Conservation (phyloP, 108 stramenopile species). For the Discostella stelligeroides region DNA sequence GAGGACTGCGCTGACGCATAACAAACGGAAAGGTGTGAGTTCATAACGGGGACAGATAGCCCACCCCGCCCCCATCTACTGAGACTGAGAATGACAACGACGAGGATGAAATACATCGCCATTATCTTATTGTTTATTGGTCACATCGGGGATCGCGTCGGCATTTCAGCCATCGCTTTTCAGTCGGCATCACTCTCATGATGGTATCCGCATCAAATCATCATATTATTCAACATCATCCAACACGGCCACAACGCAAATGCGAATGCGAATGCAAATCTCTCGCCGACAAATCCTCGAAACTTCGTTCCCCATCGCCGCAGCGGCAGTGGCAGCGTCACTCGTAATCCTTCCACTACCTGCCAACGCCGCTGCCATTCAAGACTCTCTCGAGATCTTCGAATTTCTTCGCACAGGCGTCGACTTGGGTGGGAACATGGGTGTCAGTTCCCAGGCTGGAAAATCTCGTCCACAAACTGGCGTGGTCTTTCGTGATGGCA, state of each 20-base stretch:
- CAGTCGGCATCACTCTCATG: too few relatives aligned
- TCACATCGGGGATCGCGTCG: background rate
- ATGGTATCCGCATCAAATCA: too few relatives aligned
- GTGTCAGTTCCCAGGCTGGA: slow-evolving; percentile 74
- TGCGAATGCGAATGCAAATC: background rate
- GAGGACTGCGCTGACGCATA: too few relatives aligned
- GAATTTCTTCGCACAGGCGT: slow-evolving; percentile 69
- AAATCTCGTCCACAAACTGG: slow-evolving; percentile 79
- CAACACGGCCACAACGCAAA: background rate
- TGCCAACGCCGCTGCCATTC: slow-evolving; percentile 54
- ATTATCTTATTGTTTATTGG: background rate
- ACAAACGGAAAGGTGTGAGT: too few relatives aligned
- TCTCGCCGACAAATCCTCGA: slow-evolving; percentile 1
- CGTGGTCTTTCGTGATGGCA: slow-evolving; percentile 77
- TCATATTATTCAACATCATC: too few relatives aligned
- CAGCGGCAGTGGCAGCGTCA: background rate
- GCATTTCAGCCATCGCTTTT: background rate
- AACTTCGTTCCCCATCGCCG: background rate
- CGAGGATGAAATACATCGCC: background rate
- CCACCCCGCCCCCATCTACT: too few relatives aligned
- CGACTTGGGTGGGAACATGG: slow-evolving; percentile 70
- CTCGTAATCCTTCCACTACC: background rate
- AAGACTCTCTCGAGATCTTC: slow-evolving; percentile 63
- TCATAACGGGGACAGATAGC: too few relatives aligned
- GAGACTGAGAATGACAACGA: too few relatives aligned